Evolutionary conservation across 371 early-diverging fungal species (phyloP).

Genomic region (Mucor piriformis): DNA sequence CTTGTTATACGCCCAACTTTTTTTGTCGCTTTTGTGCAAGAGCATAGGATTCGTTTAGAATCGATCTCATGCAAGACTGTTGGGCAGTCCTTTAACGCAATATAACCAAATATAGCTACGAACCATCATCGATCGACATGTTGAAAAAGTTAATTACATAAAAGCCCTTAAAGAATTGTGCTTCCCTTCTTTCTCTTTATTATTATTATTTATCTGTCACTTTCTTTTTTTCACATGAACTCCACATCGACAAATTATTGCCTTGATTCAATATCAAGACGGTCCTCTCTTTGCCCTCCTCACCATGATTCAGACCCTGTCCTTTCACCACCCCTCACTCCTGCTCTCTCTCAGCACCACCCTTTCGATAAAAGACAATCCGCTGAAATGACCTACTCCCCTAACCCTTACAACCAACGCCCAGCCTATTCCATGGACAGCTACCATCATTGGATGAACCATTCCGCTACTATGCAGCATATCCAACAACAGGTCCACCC

Average conservation of each 20-base stretch:
- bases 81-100: slow-evolving; percentile 31
- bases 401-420: slow-evolving; percentile 11
- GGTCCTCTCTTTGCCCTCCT: slow-evolving; percentile 25
- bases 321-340: slow-evolving; percentile 50
- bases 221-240: slow-evolving; percentile 17
- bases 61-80: slow-evolving; percentile 36
- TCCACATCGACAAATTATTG: slow-evolving; percentile 13
- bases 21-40: background rate
- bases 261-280: slow-evolving; percentile 25
- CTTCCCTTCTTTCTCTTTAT: background rate
- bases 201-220: background rate
- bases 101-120: slow-evolving; percentile 47
- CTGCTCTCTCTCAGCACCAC: slow-evolving; percentile 41
- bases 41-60: slow-evolving; percentile 42
- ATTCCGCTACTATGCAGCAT: slow-evolving; percentile 15
- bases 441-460: slow-evolving; percentile 39
- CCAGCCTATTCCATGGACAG: slow-evolving; percentile 17
- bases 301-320: slow-evolving; percentile 34
- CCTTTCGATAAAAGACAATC: slow-evolving; percentile 43
- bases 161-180: slow-evolving; percentile 12
- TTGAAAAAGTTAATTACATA: slow-evolving; percentile 13
- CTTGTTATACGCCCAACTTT: slow-evolving; percentile 4
- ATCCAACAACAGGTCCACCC: slow-evolving; percentile 12
- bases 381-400: slow-evolving; percentile 20
- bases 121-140: slow-evolving; percentile 34